Evolutionary conservation across 257 asterid species (phyloP), one percentile per base, ranked within the genome.

Genomic region (Plectranthus barbatus): DNA sequence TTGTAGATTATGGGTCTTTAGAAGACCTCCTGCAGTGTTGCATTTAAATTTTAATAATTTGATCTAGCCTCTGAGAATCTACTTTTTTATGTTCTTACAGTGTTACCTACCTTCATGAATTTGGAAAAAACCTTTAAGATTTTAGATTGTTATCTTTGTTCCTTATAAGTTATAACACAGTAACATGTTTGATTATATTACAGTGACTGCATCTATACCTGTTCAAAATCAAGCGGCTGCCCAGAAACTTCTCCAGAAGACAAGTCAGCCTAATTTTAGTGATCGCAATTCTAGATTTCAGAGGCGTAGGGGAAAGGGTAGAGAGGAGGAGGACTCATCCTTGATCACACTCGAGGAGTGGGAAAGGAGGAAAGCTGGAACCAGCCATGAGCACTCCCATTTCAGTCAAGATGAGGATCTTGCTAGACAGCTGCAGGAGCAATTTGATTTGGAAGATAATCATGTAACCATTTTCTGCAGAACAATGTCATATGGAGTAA

Each of bases 151-250:
- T 54, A 51, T 68, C 60, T 40, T 50, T 40, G 44, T 47, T 69
- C 34, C 48, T 23, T 49, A 33, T 62, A 40, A 46, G 42, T 23
- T 49, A 33, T 62, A 40, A 46, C 26, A 26, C 36, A 55, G 56
- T 77, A 56, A 63, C 56, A 41, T 60, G 21, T 49, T 66, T 67
- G 72, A 54, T 21, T 67, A 12, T 61, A 44, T 64, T 40, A 51
- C 89, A 89, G 97, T 83, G 48, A 72, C 69, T 0, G 95, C 91
- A 72, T 79, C 89, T 21, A 63, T 75, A 62, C 97, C 94, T 54
- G 83, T 89, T 64, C 94, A 89, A 78, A 89, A 89, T 73, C 97
- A 89, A 84, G 89, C 68, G 56, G 95, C 95, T 70, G 93, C 97
- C 9, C 97, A 82, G 74, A 89, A 89, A 70, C 95, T 89, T 64